A percentile compares a stretch with the other conserved stretches of the same genome.
Conservation (phyloP, 768 basidiomycete species). For the Trametes meyenii region DNA sequence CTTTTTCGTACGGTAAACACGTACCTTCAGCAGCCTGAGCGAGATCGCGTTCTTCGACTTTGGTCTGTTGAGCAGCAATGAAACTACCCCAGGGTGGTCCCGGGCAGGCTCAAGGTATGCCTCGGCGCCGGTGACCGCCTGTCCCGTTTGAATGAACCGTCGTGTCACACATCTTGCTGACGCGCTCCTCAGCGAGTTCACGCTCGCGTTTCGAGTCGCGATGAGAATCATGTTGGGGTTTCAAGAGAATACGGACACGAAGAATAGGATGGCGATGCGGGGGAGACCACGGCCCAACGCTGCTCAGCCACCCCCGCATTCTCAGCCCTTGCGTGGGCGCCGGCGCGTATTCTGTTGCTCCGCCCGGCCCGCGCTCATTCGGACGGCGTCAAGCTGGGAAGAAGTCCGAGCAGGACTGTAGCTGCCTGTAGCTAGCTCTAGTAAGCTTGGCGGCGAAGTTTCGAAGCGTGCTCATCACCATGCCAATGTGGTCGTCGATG, state of each 20-base stretch:
- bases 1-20: conserved; percentile 15
- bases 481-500: no score
- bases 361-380: conserved; percentile 5
- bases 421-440: neutral
- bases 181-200: neutral
- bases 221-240: conserved; percentile 2
- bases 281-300: no score
- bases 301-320: conserved; percentile 22
- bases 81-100: conserved; percentile 66
- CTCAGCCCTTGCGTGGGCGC: no score
- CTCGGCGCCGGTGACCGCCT: conserved; percentile 24
- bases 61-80: conserved; percentile 79
- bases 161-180: neutral
- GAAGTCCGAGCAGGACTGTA: neutral
- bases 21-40: conserved; percentile 64
- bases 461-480: no score
- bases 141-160: conserved; percentile 16
- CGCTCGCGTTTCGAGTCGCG: neutral
- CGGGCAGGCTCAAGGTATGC: conserved; percentile 53
- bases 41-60: conserved; percentile 90
- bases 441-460: no score
- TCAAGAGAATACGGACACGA: neutral
- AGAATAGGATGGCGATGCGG: neutral
- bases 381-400: neutral
- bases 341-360: no score